Evolutionary conservation across 1,284 basidiomycete species (phyloP).

Genomic region (Tremellales sp.): DNA sequence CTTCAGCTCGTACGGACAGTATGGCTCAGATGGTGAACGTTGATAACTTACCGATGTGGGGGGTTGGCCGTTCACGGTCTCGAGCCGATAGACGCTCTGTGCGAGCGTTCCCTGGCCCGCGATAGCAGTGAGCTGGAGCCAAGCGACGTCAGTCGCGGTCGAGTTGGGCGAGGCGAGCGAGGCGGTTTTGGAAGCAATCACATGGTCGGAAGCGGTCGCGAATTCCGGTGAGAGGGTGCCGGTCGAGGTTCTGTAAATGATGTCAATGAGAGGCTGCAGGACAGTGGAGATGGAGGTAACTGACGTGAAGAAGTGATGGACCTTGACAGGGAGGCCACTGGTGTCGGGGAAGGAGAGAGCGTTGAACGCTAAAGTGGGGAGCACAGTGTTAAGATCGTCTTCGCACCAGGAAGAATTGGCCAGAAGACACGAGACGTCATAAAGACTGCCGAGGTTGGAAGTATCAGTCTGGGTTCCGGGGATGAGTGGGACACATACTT

Average conservation of each 20-base stretch:
- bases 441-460: conserved; percentile 41
- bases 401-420: conserved; percentile 12
- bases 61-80: conserved; percentile 62
- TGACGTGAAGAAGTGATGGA: conserved; percentile 51
- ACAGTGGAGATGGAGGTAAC: conserved; percentile 34
- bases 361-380: conserved; percentile 20
- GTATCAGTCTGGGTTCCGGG: conserved; percentile 1
- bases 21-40: neutral
- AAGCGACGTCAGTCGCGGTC: conserved; percentile 54
- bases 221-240: conserved; percentile 31
- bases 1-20: conserved; percentile 4
- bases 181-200: conserved; percentile 39
- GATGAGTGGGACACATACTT: conserved; percentile 21
- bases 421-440: conserved; percentile 59
- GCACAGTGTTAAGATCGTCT: conserved; percentile 7
- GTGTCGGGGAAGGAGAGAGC: conserved; percentile 19
- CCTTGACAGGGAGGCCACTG: conserved; percentile 23
- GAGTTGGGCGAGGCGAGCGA: conserved; percentile 50
- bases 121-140: conserved; percentile 53
- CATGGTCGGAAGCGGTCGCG: conserved; percentile 33
- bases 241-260: conserved; percentile 4
- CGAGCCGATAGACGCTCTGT: conserved; percentile 55
- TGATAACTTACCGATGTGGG: conserved; percentile 53
- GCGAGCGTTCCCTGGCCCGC: conserved; percentile 55
- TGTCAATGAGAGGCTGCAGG: neutral